A percentile compares a stretch with the other conserved stretches of the same genome.
Evolutionary conservation across 306 rosid genomes (phyloP).

Genomic region (Luffa acutangula): DNA sequence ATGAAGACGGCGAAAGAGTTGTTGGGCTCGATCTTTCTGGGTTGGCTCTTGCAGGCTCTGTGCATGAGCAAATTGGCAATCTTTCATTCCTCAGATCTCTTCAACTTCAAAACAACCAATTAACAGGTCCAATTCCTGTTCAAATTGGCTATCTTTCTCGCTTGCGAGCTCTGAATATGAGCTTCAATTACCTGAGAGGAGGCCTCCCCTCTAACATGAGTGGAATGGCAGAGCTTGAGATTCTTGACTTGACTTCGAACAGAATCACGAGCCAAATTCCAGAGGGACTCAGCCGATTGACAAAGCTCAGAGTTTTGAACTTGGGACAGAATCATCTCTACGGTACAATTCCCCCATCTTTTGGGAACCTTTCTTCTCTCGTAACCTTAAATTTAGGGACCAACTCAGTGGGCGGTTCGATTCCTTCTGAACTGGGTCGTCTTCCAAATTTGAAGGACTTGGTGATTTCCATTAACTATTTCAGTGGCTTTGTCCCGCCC

Average conservation of each 20-base stretch:
- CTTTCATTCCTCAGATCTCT: constrained; percentile 44
- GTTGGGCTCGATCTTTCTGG: constrained; percentile 37
- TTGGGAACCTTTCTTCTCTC: constrained; percentile 56
- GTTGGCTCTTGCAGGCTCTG: constrained; percentile 30
- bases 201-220: constrained; percentile 34
- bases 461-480: constrained; percentile 38
- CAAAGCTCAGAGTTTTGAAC: constrained; percentile 35
- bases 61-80: constrained; percentile 40
- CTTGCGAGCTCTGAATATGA: constrained; percentile 40
- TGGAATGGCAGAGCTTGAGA: constrained; percentile 24
- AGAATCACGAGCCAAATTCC: constrained; percentile 37
- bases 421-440: constrained; percentile 40
- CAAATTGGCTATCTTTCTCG: constrained; percentile 30
- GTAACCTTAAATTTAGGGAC: constrained; percentile 38
- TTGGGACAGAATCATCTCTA: constrained; percentile 34
- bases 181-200: constrained; percentile 37
- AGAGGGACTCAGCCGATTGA: constrained; percentile 22
- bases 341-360: constrained; percentile 33
- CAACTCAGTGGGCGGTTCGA: constrained; percentile 40
- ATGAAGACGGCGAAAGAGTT: constrained; percentile 29
- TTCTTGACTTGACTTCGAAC: constrained; percentile 39
- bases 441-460: constrained; percentile 40
- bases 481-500: constrained; percentile 45
- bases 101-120: constrained; percentile 33
- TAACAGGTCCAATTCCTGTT: constrained; percentile 39